These are phyloP conservation scores for Hyaloscypha bicolor DNA, from an alignment of 495 filamentous ascomycete genomes.

Conservation along the genomic window DNA sequence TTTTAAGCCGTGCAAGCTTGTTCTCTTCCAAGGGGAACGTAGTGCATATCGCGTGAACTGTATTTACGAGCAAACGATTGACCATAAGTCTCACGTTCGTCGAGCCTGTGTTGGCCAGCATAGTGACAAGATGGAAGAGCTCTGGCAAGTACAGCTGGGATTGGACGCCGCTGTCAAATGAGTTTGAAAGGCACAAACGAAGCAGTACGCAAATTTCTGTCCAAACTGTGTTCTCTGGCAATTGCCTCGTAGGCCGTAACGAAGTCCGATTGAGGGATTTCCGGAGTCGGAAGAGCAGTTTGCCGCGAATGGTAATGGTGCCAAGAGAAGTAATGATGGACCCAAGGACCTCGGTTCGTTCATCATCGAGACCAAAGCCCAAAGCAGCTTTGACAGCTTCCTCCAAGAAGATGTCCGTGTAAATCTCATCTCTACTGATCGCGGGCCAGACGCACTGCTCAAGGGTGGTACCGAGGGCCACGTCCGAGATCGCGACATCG, in stretches of 20 bases:
- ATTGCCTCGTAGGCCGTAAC: slow-evolving; percentile 58
- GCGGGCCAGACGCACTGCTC: slow-evolving; percentile 63
- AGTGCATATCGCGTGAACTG: slow-evolving; percentile 65
- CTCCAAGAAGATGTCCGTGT: slow-evolving; percentile 64
- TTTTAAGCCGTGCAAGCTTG: slow-evolving; percentile 52
- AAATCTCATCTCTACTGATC: slow-evolving; percentile 61
- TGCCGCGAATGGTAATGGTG: slow-evolving; percentile 62
- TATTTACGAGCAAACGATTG: slow-evolving; percentile 62
- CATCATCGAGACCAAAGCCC: slow-evolving; percentile 54
- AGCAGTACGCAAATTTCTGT: slow-evolving; percentile 63
- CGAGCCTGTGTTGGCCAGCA: slow-evolving; percentile 63
- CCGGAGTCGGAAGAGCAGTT: slow-evolving; percentile 59
- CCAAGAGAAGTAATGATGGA: slow-evolving; percentile 62
- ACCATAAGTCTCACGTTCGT: slow-evolving; percentile 56
- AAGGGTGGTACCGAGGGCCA: slow-evolving; percentile 55
- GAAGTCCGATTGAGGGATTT: slow-evolving; percentile 67
- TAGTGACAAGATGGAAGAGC: slow-evolving; percentile 67
- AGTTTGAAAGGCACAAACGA: slow-evolving; percentile 62
- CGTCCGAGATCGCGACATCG: slow-evolving; percentile 58
- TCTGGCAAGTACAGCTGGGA: slow-evolving; percentile 66
- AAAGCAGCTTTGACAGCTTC: slow-evolving; percentile 63
- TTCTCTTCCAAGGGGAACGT: slow-evolving; percentile 59
- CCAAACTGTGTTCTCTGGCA: slow-evolving; percentile 66
- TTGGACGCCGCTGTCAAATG: slow-evolving; percentile 65
- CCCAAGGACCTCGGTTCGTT: slow-evolving; percentile 60